Percentiles rank a stretch among this genome's conserved stretches.
Conservation (phyloP, 192 early-diverging fungal species). For the Martensiomyces pterosporus region DNA sequence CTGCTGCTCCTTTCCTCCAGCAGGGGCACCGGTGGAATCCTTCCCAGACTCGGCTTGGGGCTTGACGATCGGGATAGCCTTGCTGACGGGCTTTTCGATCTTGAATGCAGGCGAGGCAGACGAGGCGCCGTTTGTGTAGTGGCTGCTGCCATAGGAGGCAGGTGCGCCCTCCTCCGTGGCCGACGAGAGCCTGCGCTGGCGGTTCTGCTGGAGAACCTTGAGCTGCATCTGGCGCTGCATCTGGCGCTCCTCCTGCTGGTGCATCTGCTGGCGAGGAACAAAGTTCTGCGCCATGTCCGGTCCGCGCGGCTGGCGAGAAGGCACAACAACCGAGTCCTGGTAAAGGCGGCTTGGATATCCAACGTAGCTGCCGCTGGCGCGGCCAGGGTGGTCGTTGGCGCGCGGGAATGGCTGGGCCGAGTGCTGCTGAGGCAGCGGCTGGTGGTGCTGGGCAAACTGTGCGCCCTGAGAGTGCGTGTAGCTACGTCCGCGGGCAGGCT, state of each 20-base stretch:
- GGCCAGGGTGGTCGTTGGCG: slow-evolving; percentile 29
- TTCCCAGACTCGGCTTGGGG: no score
- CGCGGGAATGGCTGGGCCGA: slow-evolving; percentile 26
- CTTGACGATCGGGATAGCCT: slow-evolving; percentile 46
- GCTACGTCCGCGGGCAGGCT: slow-evolving; percentile 40
- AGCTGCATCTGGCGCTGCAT: slow-evolving; percentile 47
- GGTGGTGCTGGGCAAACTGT: slow-evolving; percentile 9
- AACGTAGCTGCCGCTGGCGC: slow-evolving; percentile 52
- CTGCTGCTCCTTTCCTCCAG: no score
- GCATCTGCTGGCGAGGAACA: slow-evolving; percentile 56
- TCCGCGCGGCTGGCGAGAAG: slow-evolving; percentile 68
- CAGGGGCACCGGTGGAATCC: no score
- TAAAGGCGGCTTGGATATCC: slow-evolving; percentile 54
- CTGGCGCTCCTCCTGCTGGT: slow-evolving; percentile 48
- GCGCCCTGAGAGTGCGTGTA: slow-evolving; percentile 48
- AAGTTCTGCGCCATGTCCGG: slow-evolving; percentile 71
- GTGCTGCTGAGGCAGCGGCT: slow-evolving; percentile 32
- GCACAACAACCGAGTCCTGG: slow-evolving; percentile 60
- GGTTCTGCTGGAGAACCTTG: slow-evolving; percentile 49
- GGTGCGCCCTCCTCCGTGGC: slow-evolving; percentile 23
- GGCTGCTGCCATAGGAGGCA: slow-evolving; percentile 1
- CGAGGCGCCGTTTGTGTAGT: neutral
- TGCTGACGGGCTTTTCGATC: slow-evolving; percentile 44
- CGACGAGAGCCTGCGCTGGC: slow-evolving; percentile 48
- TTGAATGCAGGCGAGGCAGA: slow-evolving; percentile 28